Evolutionary conservation across 306 rosid genomes (phyloP).

Genomic region (Trifolium subterraneum): DNA sequence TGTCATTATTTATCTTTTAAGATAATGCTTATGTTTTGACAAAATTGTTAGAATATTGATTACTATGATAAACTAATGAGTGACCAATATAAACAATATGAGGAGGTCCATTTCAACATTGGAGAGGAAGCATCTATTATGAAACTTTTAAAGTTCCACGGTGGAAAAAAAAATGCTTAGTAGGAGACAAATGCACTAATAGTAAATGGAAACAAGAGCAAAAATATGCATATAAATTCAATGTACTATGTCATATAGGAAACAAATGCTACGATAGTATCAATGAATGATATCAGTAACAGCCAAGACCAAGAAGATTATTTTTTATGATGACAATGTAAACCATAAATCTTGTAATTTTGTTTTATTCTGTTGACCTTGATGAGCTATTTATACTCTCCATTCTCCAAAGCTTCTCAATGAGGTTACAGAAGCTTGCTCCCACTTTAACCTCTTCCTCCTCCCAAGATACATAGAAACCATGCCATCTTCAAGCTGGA

Average conservation of each 20-base stretch:
- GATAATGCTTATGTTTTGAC: neutral
- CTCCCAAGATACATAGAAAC: constrained; percentile 27
- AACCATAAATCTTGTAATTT: neutral
- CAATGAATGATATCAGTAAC: constrained; percentile 46
- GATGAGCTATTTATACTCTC: constrained; percentile 36
- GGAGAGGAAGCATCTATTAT: neutral
- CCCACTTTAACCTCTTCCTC: constrained; percentile 16
- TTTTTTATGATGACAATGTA: constrained; percentile 37
- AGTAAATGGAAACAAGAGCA: constrained; percentile 32
- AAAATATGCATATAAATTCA: constrained; percentile 28
- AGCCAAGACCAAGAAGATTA: constrained; percentile 8
- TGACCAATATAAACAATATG: neutral
- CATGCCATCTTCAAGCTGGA: constrained; percentile 60
- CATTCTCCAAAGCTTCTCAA: constrained; percentile 33
- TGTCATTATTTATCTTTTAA: neutral
- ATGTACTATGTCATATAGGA: constrained; percentile 17
- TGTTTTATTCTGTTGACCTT: constrained; percentile 29
- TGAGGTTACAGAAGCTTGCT: constrained; percentile 18
- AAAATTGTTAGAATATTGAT: neutral
- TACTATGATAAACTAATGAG: neutral
- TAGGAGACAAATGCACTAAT: constrained; percentile 19
- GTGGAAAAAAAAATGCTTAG: constrained; percentile 2
- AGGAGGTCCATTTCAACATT: neutral
- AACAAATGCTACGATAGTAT: constrained; percentile 34
- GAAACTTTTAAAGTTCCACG: constrained; percentile 10